A percentile compares a stretch with the other conserved stretches of the same genome.
These are phyloP conservation scores for Eimeria necatrix DNA, from an alignment of 169 alveolate genomes.

Conservation along the genomic window DNA sequence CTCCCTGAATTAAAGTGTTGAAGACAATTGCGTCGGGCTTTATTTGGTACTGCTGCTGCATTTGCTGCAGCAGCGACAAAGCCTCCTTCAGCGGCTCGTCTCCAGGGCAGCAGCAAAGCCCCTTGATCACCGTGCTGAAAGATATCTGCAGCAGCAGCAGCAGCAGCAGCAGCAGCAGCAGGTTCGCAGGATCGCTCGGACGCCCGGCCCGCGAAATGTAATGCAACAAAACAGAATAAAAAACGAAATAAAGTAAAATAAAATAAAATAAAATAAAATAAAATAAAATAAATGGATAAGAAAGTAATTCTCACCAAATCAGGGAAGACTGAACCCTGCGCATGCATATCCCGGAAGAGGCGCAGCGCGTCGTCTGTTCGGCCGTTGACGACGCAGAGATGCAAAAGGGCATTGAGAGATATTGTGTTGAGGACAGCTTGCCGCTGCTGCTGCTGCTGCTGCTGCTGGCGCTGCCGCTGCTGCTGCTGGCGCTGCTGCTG, in stretches of 20 bases:
- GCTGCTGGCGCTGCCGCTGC: background rate
- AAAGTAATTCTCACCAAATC: background rate
- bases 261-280: background rate
- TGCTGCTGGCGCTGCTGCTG: background rate
- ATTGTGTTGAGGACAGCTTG: constrained; percentile 35
- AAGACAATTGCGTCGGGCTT: constrained; percentile 40
- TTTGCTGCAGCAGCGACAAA: background rate
- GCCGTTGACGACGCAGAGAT: constrained; percentile 49
- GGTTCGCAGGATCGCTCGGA: background rate
- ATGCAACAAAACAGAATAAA: background rate
- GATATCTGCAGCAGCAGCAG: constrained; percentile 85
- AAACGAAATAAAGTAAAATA: background rate
- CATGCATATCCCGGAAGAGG: constrained; percentile 88
- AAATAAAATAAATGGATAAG: background rate
- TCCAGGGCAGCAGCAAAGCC: constrained; percentile 88
- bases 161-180: background rate
- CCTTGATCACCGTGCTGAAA: constrained; percentile 91
- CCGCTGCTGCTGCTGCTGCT: background rate
- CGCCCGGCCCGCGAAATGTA: background rate
- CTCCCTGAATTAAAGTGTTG: constrained; percentile 58
- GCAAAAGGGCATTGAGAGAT: constrained; percentile 45
- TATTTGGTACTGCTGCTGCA: constrained; percentile 47
- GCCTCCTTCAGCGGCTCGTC: constrained; percentile 81
- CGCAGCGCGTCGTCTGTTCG: constrained; percentile 85
- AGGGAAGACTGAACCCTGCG: constrained; percentile 60